A percentile compares a stretch with the other conserved stretches of the same genome.
These are phyloP conservation scores for Lactifluus rugatus DNA, from an alignment of 768 basidiomycete species.

Conservation along the genomic window DNA sequence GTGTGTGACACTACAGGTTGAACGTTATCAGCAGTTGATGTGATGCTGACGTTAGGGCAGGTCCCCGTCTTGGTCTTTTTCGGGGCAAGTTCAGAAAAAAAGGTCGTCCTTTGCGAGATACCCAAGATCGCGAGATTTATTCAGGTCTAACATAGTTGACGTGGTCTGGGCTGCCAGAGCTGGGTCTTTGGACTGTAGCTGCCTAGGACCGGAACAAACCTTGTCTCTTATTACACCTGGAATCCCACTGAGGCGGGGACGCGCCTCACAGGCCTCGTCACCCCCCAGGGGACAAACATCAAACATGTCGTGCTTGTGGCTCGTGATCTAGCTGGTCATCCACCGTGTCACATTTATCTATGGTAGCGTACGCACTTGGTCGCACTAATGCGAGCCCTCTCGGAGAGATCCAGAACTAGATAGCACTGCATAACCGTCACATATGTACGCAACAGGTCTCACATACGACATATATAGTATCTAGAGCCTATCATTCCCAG, in stretches of 20 bases:
- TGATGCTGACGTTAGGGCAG: neutral
- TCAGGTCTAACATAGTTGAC: too few relatives aligned
- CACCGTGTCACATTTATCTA: too few relatives aligned
- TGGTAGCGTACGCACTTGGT: neutral
- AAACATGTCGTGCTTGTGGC: too few relatives aligned
- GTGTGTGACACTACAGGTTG: too few relatives aligned
- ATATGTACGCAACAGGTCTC: neutral
- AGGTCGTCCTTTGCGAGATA: neutral
- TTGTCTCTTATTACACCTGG: neutral
- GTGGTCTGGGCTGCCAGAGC: too few relatives aligned
- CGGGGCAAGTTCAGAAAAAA: neutral
- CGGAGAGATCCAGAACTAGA: neutral
- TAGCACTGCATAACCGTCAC: neutral
- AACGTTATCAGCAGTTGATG: too few relatives aligned
- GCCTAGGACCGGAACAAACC: neutral
- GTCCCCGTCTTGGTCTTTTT: neutral
- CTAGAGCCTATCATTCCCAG: slow-evolving; percentile 20
- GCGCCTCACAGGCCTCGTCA: too few relatives aligned
- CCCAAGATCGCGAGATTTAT: neutral
- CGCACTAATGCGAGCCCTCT: too few relatives aligned
- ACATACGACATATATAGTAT: neutral
- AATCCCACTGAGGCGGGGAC: neutral
- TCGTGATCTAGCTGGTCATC: too few relatives aligned
- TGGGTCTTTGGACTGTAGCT: too few relatives aligned
- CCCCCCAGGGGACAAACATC: too few relatives aligned